Evolutionary conservation across 2,329 filamentous ascomycete genomes (phyloP).

Genomic region (Onygenales sp.): DNA sequence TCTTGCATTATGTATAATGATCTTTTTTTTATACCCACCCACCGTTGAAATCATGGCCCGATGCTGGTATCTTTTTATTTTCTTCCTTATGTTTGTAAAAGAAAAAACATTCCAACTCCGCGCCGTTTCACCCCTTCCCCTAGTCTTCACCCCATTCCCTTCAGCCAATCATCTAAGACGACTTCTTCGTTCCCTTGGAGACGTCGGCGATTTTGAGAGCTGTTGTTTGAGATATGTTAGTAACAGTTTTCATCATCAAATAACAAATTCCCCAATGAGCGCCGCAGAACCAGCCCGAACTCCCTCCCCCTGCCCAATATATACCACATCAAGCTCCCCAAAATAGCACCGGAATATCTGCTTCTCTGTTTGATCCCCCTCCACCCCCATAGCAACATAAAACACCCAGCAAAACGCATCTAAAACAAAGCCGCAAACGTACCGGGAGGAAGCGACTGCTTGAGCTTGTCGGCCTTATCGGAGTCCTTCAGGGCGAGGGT

Average conservation of each 20-base stretch:
- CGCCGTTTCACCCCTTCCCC: background rate
- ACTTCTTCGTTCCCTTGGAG: conserved; percentile 39
- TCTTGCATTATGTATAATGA: too few relatives aligned
- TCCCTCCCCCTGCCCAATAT: too few relatives aligned
- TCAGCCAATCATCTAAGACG: conserved; percentile 8
- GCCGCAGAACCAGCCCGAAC: too few relatives aligned
- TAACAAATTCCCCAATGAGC: too few relatives aligned
- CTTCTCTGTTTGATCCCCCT: too few relatives aligned
- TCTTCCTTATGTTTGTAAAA: too few relatives aligned
- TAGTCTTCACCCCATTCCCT: background rate
- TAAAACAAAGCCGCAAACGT: conserved; percentile 37
- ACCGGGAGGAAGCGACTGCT: conserved; percentile 97
- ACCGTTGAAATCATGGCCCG: too few relatives aligned
- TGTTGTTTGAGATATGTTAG: conserved; percentile 13
- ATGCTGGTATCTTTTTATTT: too few relatives aligned
- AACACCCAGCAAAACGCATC: too few relatives aligned
- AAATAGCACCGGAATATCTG: background rate
- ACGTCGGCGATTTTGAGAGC: conserved; percentile 37
- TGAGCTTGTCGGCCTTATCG: conserved; percentile 99
- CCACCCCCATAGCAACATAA: too few relatives aligned
- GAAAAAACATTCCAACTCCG: background rate
- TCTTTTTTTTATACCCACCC: too few relatives aligned
- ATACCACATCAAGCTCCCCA: background rate
- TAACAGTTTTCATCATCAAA: background rate
- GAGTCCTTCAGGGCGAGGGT: conserved; percentile 96